A percentile compares a stretch with the other conserved stretches of the same genome.
Evolutionary conservation across 192 early-diverging fungal genomes (phyloP).

Genomic region (Coemansia sp.): DNA sequence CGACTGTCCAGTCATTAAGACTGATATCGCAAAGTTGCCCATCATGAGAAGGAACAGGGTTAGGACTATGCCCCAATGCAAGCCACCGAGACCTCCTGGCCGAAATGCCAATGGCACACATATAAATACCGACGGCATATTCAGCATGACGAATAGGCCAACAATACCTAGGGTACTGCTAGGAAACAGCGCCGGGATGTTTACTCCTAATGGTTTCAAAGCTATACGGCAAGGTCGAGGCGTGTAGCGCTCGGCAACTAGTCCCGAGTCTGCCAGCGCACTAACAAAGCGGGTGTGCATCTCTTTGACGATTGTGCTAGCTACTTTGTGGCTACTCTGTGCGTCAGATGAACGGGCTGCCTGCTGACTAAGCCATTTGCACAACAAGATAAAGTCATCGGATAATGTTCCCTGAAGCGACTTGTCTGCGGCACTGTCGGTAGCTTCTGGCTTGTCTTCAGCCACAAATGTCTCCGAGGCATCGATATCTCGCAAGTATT

Average conservation of each 20-base stretch:
- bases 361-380: neutral
- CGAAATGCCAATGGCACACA: neutral
- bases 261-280: constrained; percentile 28
- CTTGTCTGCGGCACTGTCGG: neutral
- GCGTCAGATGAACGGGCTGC: neutral
- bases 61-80: neutral
- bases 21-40: neutral
- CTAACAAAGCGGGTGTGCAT: neutral
- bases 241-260: constrained; percentile 36
- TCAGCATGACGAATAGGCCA: neutral
- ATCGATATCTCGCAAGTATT: constrained; percentile 43
- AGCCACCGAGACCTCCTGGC: neutral
- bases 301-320: neutral
- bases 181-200: neutral
- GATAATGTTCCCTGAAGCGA: neutral
- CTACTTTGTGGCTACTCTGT: too few species aligned
- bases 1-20: neutral
- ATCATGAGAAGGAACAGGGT: neutral
- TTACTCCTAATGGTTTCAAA: neutral
- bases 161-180: neutral
- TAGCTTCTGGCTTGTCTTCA: constrained; percentile 9
- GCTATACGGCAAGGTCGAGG: constrained; percentile 12
- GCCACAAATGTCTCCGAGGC: constrained; percentile 22
- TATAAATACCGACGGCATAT: neutral
- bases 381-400: neutral